These are phyloP conservation scores for Arthroderma sp. DNA, from an alignment of 2,329 filamentous ascomycete species.

Conservation along the genomic window DNA sequence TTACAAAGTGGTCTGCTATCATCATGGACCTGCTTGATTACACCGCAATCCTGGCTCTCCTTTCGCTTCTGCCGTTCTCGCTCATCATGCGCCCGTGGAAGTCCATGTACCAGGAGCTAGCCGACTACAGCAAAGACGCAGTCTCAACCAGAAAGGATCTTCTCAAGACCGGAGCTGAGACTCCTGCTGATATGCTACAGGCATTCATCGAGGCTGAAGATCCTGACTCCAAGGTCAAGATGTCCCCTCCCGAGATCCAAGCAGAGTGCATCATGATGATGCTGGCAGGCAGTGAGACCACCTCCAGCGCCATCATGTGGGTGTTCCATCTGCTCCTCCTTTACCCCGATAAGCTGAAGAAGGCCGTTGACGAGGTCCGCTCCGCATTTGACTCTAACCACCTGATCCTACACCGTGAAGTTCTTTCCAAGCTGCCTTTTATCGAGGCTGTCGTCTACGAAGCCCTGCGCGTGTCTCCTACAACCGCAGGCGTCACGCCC, in stretches of 20 bases:
- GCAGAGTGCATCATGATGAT: conserved; percentile 7
- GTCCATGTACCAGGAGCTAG: conserved; percentile 3
- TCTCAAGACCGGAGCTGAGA: background rate
- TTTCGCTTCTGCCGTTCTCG: conserved; percentile 2
- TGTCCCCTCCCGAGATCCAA: conserved; percentile 1
- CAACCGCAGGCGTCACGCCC: conserved; percentile 4
- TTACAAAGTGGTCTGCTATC: conserved; percentile 4
- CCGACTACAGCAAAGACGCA: conserved; percentile 2
- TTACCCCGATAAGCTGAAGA: background rate
- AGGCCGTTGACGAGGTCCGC: conserved; percentile 4
- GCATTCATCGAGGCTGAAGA: conserved; percentile 5
- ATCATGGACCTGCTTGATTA: conserved; percentile 4
- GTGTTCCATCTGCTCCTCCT: conserved; percentile 5
- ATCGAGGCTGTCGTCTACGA: conserved; percentile 1
- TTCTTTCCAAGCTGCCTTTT: background rate
- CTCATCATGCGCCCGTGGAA: conserved; percentile 5
- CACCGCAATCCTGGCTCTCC: background rate
- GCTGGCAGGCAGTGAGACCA: conserved; percentile 4
- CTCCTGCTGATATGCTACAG: conserved; percentile 3
- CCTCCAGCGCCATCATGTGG: conserved; percentile 5
- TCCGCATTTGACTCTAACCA: background rate
- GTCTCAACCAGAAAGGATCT: background rate
- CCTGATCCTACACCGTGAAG: background rate
- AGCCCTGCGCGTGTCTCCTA: conserved; percentile 2
- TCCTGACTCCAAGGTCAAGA: conserved; percentile 5